Base-by-base conservation (phyloP, 208 protist genomes). In the Leishmania lainsoni region DNA sequence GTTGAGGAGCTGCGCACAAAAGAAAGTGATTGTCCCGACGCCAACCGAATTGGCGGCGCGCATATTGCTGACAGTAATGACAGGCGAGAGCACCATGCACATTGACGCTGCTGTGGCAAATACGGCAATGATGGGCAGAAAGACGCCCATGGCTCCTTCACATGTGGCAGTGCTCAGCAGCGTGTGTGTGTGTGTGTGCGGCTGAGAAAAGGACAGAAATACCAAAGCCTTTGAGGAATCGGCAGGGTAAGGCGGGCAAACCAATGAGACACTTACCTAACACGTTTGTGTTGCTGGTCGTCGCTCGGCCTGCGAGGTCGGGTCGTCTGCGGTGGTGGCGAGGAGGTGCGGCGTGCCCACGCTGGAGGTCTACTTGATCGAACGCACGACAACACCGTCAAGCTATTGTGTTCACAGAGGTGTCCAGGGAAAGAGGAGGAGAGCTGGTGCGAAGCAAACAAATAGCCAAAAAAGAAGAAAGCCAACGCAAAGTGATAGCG, bases 1-100 rank as follows among this genome's bases (percentile, higher is more conserved):
- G 81, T 93, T 94, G 32, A 89, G 75, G 45, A 90, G 84, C 81
- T 91, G 87, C n/a, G 91, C 91, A 52, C 86, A 90, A 75, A 94
- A 94, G 69, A 91, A 94, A 29, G 85, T 90, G 77, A 91, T 90
- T 26, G 87, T 91, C 82, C 90, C 87, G 49, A 87, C 72, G 29
- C 91, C 89, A 26, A 93, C 75, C 58, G 86, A 87, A 6, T 81
- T 81, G 17, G 76, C 78, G 70, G 78, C 78, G 59, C 81, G 80
- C 78, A 93, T 87, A 42, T 85, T 87, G 45, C 80, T 78, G 76
- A 90, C 86, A 1, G 91, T 92, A 58, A 94, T 78, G 70, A 92
- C 65, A 0, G 91, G 89, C 35, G 91, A 88, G 35, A 81, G 78
- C 32, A 92, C 78, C 89, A 94, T 91, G 77, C 83, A 88, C 63